Evolutionary conservation across 371 early-diverging fungal genomes (phyloP).

Genomic region (Actinomucor elegans): DNA sequence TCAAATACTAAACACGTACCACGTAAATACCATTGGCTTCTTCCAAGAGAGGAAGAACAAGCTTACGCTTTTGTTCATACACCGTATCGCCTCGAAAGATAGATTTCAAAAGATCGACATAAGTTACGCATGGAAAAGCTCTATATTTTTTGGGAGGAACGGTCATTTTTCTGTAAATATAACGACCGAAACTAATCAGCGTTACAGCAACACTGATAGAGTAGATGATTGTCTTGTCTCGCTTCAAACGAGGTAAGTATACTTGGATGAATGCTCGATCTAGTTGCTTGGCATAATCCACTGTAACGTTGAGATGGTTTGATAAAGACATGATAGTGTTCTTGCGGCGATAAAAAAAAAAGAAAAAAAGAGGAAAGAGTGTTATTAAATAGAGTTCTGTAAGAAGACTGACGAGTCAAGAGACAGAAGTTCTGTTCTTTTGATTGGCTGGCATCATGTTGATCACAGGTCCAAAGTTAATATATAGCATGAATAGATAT

Average conservation of each 20-base stretch:
- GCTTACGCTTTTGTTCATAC: background rate
- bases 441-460: too few species aligned
- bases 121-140: conserved; percentile 6
- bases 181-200: background rate
- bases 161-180: background rate
- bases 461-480: too few species aligned
- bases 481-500: too few species aligned
- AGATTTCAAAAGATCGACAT: conserved; percentile 3
- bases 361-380: too few species aligned
- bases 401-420: too few species aligned
- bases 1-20: conserved; percentile 7
- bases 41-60: conserved; percentile 1
- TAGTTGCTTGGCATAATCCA: too few species aligned
- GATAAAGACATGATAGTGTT: too few species aligned
- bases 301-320: too few species aligned
- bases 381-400: too few species aligned
- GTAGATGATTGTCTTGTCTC: background rate
- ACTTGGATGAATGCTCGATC: background rate
- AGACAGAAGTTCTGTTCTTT: too few species aligned
- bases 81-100: background rate
- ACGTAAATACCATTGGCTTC: conserved; percentile 11
- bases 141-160: conserved; percentile 5
- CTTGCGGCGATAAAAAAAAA: too few species aligned
- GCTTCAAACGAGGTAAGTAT: background rate
- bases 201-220: conserved; percentile 8